Evolutionary conservation across 352 stramenopile genomes (phyloP), one percentile per base, ranked within the genome.

Genomic region (Phytophthora vignae): DNA sequence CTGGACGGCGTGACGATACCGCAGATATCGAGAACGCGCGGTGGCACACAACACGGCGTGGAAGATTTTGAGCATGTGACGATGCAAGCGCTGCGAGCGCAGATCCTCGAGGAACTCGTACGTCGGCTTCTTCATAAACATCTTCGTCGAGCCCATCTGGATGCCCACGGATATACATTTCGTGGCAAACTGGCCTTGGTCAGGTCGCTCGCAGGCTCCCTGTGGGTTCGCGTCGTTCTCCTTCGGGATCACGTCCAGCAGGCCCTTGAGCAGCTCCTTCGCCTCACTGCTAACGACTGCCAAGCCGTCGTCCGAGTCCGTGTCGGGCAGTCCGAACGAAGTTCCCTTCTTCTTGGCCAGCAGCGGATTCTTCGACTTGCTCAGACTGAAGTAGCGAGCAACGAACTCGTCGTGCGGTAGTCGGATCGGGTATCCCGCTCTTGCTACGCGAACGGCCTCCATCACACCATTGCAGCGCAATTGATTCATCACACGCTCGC

Each of bases 71-170:
- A 89, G 57, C 85, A 93, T 94, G 72, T 94, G 82, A 0, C 84
- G 79, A 29, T 71, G 78, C n/a, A 95, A 67, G 48, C 82, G 77
- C 48, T 91, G 76, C 1, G 83, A 81, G 12, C 87, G 93, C 75
- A 98, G 88, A 12, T 92, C 76, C 72, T 99, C 94, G 11, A 99
- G 83, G 46, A 94, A 94, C 25, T 96, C 89, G 31, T 97, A 97
- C 17, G 97, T 88, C 53, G 88, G 77, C 63, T 94, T 91, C 55
- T 97, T 97, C 46, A 99, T 71, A 72, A 99, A 99, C 63, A 99
- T 97, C 76, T 99, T 99, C 2, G 96, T 94, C 57, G 92, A 90
- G 25, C 97, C 97, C 77, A 99, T 97, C 73, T 99, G 96, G 67
- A 93, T 66, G 11, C 87, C 87, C 17, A 85, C 84, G 0, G 73